Percentiles rank a stretch among this genome's conserved stretches.
These are phyloP conservation scores for Botryococcus braunii DNA, from an alignment of 163 green algal species.

Conservation along the genomic window DNA sequence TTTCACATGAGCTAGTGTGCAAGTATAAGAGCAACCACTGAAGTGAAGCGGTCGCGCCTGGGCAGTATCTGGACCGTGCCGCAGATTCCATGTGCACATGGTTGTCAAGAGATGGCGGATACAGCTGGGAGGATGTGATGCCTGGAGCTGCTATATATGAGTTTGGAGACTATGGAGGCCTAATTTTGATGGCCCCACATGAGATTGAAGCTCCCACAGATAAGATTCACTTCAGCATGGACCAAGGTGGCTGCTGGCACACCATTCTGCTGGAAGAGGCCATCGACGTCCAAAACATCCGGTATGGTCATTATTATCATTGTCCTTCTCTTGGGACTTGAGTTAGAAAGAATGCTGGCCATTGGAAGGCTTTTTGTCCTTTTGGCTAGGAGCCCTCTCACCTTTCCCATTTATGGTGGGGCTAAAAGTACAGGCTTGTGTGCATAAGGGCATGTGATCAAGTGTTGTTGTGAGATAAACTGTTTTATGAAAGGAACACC, in stretches of 20 bases:
- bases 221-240: slow-evolving; percentile 45
- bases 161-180: slow-evolving; percentile 59
- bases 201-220: slow-evolving; percentile 42
- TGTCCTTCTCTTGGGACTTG: background rate
- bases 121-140: slow-evolving; percentile 46
- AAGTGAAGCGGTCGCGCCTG: no score
- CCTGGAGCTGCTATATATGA: slow-evolving; percentile 35
- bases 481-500: no score
- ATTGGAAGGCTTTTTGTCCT: background rate
- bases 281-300: slow-evolving; percentile 65
- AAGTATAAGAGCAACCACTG: background rate
- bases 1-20: no score
- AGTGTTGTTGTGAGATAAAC: no score
- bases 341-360: no score
- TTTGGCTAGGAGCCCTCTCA: background rate
- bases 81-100: slow-evolving; percentile 44
- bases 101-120: slow-evolving; percentile 53
- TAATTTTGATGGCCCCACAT: slow-evolving; percentile 57
- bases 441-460: no score
- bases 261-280: slow-evolving; percentile 32
- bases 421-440: no score
- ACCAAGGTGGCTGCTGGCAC: slow-evolving; percentile 63
- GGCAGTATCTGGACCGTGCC: slow-evolving; percentile 29
- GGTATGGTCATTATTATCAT: slow-evolving; percentile 14
- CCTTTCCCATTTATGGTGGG: background rate